These are phyloP conservation scores for Elongisporangium senticosum DNA, from an alignment of 352 stramenopile species.

Conservation along the genomic window DNA sequence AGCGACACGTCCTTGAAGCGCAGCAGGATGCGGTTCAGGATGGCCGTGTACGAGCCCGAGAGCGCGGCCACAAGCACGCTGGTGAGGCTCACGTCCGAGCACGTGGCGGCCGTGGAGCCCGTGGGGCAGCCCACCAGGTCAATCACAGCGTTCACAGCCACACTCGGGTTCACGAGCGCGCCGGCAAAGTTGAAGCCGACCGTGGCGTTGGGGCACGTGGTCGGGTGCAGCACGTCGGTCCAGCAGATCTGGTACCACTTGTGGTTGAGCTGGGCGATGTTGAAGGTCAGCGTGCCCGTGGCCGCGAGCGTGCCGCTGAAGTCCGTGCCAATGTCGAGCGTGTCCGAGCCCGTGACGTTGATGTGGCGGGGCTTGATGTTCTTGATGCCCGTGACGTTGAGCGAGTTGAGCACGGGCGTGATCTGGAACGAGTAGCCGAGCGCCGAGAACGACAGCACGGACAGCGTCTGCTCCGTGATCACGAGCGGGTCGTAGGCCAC, in stretches of 20 bases:
- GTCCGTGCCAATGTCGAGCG: constrained; percentile 34
- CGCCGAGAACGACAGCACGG: constrained; percentile 37
- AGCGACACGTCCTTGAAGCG: constrained; percentile 27
- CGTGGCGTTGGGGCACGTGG: constrained; percentile 21
- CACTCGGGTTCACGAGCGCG: constrained; percentile 25
- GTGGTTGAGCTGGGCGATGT: constrained; percentile 47
- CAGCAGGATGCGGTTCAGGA: constrained; percentile 31
- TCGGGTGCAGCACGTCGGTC: constrained; percentile 34
- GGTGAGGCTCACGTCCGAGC: constrained; percentile 41
- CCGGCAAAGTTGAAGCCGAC: constrained; percentile 32
- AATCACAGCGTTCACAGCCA: constrained; percentile 22
- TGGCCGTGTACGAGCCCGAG: constrained; percentile 22
- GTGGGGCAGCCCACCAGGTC: constrained; percentile 36
- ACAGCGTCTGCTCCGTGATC: constrained; percentile 32
- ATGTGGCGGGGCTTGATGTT: constrained; percentile 36
- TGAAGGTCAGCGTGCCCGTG: constrained; percentile 27
- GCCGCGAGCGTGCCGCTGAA: constrained; percentile 34
- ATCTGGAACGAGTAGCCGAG: constrained; percentile 44
- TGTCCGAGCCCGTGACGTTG: constrained; percentile 33
- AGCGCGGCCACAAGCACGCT: constrained; percentile 34
- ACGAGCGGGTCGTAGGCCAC: constrained; percentile 24
- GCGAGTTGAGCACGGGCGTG: constrained; percentile 41
- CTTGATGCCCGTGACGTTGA: constrained; percentile 39
- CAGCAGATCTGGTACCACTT: constrained; percentile 63
- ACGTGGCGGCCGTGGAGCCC: constrained; percentile 25